A percentile compares a stretch with the other conserved stretches of the same genome.
Conservation (phyloP, 768 basidiomycete species). For the Gelatoporia subvermispora region DNA sequence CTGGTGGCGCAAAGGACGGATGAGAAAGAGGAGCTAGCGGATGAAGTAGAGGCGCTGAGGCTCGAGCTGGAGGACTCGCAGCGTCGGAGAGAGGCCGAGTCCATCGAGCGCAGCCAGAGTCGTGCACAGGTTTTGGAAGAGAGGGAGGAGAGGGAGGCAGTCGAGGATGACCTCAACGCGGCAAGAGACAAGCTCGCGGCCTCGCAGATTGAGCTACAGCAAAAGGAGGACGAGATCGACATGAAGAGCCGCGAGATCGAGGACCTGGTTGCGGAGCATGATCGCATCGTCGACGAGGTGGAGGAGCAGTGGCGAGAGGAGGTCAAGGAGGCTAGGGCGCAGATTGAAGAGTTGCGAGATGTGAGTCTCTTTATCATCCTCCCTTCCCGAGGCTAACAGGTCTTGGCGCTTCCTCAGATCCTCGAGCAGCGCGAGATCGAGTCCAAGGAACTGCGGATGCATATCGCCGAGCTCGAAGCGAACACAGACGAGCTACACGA, state of each 20-base stretch:
- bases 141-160: slow-evolving; percentile 67
- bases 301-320: slow-evolving; percentile 88
- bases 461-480: slow-evolving; percentile 71
- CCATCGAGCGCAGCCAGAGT: slow-evolving; percentile 67
- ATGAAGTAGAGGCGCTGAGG: slow-evolving; percentile 58
- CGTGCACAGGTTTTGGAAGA: slow-evolving; percentile 68
- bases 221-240: slow-evolving; percentile 85
- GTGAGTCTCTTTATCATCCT: slow-evolving; percentile 37
- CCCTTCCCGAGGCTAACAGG: too few relatives aligned
- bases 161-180: slow-evolving; percentile 75
- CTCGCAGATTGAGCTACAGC: slow-evolving; percentile 75
- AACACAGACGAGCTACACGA: slow-evolving; percentile 63
- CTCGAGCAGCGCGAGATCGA: slow-evolving; percentile 78
- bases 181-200: slow-evolving; percentile 76
- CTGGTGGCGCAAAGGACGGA: slow-evolving; percentile 56
- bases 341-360: slow-evolving; percentile 76
- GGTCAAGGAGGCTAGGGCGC: slow-evolving; percentile 72
- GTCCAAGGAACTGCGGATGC: slow-evolving; percentile 66
- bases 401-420: too few relatives aligned
- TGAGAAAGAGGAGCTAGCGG: slow-evolving; percentile 65
- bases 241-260: slow-evolving; percentile 73
- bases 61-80: slow-evolving; percentile 66
- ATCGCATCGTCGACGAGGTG: slow-evolving; percentile 64
- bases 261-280: slow-evolving; percentile 71
- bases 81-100: slow-evolving; percentile 56